Conservation (phyloP, 306 rosid species). For the Quercus variabilis region DNA sequence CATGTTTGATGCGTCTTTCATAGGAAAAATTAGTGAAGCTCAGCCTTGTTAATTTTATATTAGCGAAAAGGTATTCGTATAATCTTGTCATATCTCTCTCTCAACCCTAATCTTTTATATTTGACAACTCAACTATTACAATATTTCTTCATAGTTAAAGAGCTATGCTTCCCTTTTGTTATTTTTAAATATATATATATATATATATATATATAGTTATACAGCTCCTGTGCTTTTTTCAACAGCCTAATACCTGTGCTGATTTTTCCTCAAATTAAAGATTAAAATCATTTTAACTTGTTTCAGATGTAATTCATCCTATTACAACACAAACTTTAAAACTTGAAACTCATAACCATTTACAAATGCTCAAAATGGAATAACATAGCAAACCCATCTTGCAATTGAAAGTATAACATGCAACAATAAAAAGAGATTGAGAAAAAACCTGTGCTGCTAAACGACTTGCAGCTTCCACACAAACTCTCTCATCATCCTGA, state of each 20-base stretch:
- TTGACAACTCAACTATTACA: too few relatives aligned
- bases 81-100: too few relatives aligned
- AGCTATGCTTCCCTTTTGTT: too few relatives aligned
- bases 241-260: background rate
- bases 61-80: too few relatives aligned
- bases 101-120: too few relatives aligned
- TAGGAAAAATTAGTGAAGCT: too few relatives aligned
- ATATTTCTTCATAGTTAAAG: too few relatives aligned
- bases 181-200: too few relatives aligned
- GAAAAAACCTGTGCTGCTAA: constrained; percentile 43
- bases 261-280: background rate
- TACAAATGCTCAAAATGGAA: constrained; percentile 5
- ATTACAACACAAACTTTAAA: background rate
- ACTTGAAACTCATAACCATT: background rate
- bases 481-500: constrained; percentile 35
- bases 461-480: constrained; percentile 38
- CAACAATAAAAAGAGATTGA: constrained; percentile 6
- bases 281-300: background rate
- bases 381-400: background rate
- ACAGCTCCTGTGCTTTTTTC: too few relatives aligned
- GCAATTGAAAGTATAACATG: background rate
- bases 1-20: too few relatives aligned
- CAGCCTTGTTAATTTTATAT: too few relatives aligned
- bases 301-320: background rate
- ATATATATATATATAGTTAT: too few relatives aligned